Evolutionary conservation across 106 monocot species (phyloP).

Genomic region (Dioscorea dumetorum): DNA sequence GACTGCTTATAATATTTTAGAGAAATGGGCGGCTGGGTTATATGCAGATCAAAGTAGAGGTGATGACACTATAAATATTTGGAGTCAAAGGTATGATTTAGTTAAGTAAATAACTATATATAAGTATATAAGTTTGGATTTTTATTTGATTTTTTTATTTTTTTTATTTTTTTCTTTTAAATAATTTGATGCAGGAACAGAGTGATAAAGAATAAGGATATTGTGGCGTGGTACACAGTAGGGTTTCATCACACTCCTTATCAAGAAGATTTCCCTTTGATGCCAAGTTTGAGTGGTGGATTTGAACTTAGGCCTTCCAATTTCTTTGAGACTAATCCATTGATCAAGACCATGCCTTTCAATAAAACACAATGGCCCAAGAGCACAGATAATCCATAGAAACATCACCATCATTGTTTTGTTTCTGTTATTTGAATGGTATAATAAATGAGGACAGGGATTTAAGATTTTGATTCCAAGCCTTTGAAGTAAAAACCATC

Average conservation of each 20-base stretch:
- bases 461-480: too few species aligned
- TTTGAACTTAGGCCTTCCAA: constrained; percentile 71
- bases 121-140: too few species aligned
- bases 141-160: background rate
- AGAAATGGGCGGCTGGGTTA: constrained; percentile 56
- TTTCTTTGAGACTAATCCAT: constrained; percentile 70
- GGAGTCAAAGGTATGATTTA: constrained; percentile 38
- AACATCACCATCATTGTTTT: background rate
- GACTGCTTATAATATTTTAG: constrained; percentile 46
- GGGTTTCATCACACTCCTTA: constrained; percentile 65
- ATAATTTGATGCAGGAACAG: constrained; percentile 26
- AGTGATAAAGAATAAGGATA: constrained; percentile 50
- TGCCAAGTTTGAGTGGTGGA: constrained; percentile 43
- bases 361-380: background rate
- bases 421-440: too few species aligned
- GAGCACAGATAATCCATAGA: background rate
- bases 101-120: too few species aligned
- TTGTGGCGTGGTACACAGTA: constrained; percentile 72
- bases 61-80: constrained; percentile 50
- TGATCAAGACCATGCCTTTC: constrained; percentile 24
- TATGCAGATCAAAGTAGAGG: constrained; percentile 41
- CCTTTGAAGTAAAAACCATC: too few species aligned
- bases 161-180: too few species aligned
- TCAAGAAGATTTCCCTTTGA: constrained; percentile 70
- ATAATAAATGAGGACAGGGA: too few species aligned